Conservation (phyloP, 2,329 filamentous ascomycete species). For the Neopestalotiopsis sp. region DNA sequence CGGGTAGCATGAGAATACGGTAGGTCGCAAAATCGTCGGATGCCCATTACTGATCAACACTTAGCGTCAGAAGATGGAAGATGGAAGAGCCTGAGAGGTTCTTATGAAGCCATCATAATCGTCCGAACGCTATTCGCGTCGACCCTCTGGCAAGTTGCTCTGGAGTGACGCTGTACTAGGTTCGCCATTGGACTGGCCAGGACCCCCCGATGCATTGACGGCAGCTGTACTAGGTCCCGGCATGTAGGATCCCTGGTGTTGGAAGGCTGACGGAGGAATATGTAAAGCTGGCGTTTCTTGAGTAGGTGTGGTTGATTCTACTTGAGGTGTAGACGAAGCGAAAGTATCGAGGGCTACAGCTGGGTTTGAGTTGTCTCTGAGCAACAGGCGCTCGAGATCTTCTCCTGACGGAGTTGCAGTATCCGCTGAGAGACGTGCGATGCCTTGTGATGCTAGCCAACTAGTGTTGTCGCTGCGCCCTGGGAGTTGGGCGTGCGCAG, state of each 20-base stretch:
- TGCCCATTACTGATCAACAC: no score
- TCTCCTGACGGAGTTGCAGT: not conserved
- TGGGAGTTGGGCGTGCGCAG: not conserved
- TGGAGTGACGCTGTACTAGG: constrained; percentile 12
- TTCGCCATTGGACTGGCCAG: not conserved
- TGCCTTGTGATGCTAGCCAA: constrained; percentile 3
- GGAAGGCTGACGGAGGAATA: not conserved
- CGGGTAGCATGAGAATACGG: no score
- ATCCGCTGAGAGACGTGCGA: not conserved
- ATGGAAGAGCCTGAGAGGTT: not conserved
- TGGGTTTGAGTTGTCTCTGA: not conserved
- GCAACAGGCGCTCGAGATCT: not conserved
- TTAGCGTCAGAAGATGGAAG: not conserved
- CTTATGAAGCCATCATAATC: not conserved
- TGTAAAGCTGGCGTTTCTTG: not conserved
- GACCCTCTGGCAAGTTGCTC: not conserved
- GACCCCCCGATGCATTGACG: constrained; percentile 3
- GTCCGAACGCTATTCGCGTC: not conserved
- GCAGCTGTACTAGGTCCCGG: constrained; percentile 19
- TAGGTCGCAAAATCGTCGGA: no score
- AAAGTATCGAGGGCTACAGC: constrained; percentile 11
- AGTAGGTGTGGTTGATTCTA: not conserved
- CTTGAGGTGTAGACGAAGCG: not conserved
- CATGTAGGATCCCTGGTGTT: not conserved
- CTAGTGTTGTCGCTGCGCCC: not conserved